A percentile compares a stretch with the other conserved stretches of the same genome.
Evolutionary conservation across 768 basidiomycete species (phyloP).

Genomic region (Russula emetica): DNA sequence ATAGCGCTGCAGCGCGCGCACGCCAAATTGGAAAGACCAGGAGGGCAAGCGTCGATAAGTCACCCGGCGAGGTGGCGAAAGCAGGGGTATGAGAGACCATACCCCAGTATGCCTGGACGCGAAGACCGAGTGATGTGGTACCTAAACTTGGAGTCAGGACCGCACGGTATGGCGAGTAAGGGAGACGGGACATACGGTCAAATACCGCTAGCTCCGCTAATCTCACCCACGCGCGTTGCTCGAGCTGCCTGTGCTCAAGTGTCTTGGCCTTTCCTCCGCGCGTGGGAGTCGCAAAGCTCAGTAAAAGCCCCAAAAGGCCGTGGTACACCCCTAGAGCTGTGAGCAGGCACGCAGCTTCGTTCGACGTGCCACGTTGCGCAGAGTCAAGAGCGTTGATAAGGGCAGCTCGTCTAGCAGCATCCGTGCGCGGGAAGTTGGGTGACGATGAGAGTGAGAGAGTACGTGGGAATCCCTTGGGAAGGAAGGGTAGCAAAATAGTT

Average conservation of each 20-base stretch:
- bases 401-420: constrained; percentile 28
- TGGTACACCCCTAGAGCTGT: constrained; percentile 39
- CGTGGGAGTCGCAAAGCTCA: constrained; percentile 31
- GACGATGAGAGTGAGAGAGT: background rate
- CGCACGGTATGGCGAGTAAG: background rate
- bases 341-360: constrained; percentile 41
- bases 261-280: constrained; percentile 31
- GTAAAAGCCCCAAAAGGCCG: constrained; percentile 38
- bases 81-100: constrained; percentile 43
- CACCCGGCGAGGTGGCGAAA: constrained; percentile 41
- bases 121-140: constrained; percentile 35
- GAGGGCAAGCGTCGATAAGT: constrained; percentile 56
- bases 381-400: constrained; percentile 37
- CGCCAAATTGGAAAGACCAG: constrained; percentile 45
- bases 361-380: constrained; percentile 34
- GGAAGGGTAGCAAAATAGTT: constrained; percentile 50
- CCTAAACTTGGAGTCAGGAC: constrained; percentile 29
- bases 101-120: constrained; percentile 53
- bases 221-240: constrained; percentile 48
- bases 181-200: constrained; percentile 32
- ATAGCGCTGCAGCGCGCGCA: constrained; percentile 43
- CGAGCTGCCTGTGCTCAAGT: constrained; percentile 41
- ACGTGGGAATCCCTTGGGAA: constrained; percentile 33
- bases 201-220: constrained; percentile 47
- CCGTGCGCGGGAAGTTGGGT: constrained; percentile 12